Percentiles rank a stretch among this genome's conserved stretches.
Conservation (phyloP, 2,329 filamentous ascomycete genomes). For the Cercospora sp. region DNA sequence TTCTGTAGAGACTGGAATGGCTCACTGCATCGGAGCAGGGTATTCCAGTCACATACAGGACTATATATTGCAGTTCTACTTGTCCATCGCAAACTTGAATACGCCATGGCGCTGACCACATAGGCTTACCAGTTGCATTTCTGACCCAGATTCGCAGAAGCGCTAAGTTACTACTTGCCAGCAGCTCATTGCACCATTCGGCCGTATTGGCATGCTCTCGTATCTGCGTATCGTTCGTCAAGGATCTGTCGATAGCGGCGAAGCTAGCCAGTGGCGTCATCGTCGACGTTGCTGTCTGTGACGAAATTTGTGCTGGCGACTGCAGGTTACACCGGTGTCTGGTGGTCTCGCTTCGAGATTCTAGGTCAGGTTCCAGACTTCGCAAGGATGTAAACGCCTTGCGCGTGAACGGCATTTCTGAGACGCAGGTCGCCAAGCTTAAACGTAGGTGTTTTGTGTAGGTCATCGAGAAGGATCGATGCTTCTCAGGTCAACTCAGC, state of each 20-base stretch:
- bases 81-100: too few relatives aligned
- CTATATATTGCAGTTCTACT: not conserved
- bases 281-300: too few relatives aligned
- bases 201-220: not conserved
- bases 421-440: not conserved
- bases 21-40: not conserved
- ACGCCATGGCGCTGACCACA: too few relatives aligned
- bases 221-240: not conserved
- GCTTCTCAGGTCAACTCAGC: conserved; percentile 54
- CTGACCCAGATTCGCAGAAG: too few relatives aligned
- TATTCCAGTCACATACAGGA: not conserved
- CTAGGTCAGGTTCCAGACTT: not conserved
- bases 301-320: not conserved
- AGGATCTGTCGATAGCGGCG: not conserved
- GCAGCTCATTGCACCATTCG: not conserved
- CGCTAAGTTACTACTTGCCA: too few relatives aligned
- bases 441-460: not conserved
- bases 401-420: not conserved
- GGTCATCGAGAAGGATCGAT: not conserved
- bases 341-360: not conserved
- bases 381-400: not conserved
- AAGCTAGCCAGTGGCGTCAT: conserved; percentile 1
- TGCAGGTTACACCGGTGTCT: not conserved
- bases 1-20: not conserved
- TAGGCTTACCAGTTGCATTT: too few relatives aligned